These are phyloP conservation scores for Amborella trichopoda DNA, from an alignment of 164 flowering plant species.

Conservation along the genomic window DNA sequence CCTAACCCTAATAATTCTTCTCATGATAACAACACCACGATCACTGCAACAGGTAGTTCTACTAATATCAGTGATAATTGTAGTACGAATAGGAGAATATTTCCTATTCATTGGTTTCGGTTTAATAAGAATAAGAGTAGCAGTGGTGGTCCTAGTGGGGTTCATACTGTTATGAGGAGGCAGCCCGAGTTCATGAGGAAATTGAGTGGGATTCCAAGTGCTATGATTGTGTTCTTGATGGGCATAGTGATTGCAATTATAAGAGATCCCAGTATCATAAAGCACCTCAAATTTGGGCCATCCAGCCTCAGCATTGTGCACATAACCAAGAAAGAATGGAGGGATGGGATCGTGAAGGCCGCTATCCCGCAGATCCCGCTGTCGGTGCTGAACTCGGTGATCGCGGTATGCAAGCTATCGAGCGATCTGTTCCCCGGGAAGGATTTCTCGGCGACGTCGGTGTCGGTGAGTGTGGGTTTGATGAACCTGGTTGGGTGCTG, in stretches of 20 bases:
- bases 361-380: conserved; percentile 86
- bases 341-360: conserved; percentile 54
- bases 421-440: conserved; percentile 62
- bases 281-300: conserved; percentile 53
- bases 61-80: no score
- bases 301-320: conserved; percentile 35
- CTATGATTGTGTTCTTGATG: conserved; percentile 49
- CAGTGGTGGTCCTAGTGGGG: no score
- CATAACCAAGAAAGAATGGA: conserved; percentile 73
- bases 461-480: conserved; percentile 61
- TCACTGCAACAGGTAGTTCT: no score
- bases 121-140: no score
- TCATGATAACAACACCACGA: no score
- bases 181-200: no score
- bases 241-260: conserved; percentile 57
- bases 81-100: no score
- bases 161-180: no score
- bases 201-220: conserved; percentile 60
- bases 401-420: conserved; percentile 76
- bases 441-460: conserved; percentile 35
- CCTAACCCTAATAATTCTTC: no score
- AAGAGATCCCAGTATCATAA: conserved; percentile 49
- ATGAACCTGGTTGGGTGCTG: conserved; percentile 84
- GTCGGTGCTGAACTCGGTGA: conserved; percentile 66
- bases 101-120: no score